Conservation (phyloP, 208 protist genomes). For the Trypanosoma avium region DNA sequence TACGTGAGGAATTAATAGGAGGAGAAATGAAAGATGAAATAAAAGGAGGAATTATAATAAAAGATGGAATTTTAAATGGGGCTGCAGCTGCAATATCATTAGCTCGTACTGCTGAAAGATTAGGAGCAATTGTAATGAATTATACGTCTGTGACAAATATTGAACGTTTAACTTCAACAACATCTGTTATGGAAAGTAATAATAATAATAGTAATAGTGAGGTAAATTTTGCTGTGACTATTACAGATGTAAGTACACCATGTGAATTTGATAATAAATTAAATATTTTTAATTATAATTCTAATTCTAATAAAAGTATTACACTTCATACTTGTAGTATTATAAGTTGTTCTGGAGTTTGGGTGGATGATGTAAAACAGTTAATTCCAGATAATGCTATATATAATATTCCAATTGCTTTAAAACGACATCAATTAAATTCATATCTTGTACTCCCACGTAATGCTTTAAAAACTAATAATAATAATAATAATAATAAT, state of each 20-base stretch:
- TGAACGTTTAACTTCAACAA: conserved; percentile 7
- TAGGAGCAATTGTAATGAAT: conserved; percentile 66
- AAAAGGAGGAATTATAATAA: conserved; percentile 39
- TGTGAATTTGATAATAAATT: neutral
- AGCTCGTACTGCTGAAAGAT: conserved; percentile 64
- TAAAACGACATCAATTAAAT: conserved; percentile 39
- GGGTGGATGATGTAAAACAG: conserved; percentile 54
- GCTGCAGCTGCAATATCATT: conserved; percentile 40
- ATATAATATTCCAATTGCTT: conserved; percentile 32
- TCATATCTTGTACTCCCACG: conserved; percentile 64
- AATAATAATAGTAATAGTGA: neutral
- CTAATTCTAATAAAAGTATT: neutral
- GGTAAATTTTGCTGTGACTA: conserved; percentile 23
- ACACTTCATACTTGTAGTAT: conserved; percentile 53
- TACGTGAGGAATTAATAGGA: conserved; percentile 29
- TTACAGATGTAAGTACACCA: conserved; percentile 21
- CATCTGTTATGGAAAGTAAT: too few species aligned
- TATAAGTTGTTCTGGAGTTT: conserved; percentile 68
- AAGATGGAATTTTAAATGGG: conserved; percentile 52
- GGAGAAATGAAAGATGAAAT: conserved; percentile 22
- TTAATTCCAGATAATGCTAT: conserved; percentile 39
- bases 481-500: conserved; percentile 13
- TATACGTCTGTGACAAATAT: conserved; percentile 48
- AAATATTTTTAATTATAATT: neutral
- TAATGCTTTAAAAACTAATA: conserved; percentile 24